phyloP scores from a whole-genome alignment of 805 yeast species.

The Candida odintsovae region DNA sequence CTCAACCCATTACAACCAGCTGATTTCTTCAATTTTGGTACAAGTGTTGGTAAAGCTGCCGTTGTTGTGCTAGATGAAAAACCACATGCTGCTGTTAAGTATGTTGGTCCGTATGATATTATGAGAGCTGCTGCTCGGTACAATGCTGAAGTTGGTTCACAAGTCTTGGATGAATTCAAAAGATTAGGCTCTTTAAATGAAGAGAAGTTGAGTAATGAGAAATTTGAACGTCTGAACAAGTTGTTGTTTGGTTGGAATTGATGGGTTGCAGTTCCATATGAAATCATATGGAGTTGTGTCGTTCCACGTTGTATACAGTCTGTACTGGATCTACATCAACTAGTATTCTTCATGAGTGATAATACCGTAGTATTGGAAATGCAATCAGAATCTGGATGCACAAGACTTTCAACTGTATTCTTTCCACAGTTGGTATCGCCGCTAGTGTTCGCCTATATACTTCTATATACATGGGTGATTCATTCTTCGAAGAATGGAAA shows the following conservation, averaged over 20 bases:
- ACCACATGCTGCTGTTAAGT: slow-evolving; percentile 1
- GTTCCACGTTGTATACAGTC: no score
- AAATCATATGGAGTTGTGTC: background rate
- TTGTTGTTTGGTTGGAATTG: background rate
- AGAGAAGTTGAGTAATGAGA: background rate
- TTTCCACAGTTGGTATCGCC: background rate
- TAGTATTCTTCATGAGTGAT: background rate
- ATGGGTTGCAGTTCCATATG: background rate
- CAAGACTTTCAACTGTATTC: no score
- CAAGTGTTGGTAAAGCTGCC: slow-evolving; percentile 13
- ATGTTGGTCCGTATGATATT: slow-evolving; percentile 4
- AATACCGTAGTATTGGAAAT: background rate
- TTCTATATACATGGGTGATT: background rate
- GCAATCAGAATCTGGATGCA: background rate
- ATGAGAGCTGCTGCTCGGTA: slow-evolving; percentile 6
- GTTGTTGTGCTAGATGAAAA: slow-evolving; percentile 1
- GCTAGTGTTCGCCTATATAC: background rate
- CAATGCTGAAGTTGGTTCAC: background rate
- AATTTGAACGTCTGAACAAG: background rate
- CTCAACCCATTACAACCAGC: slow-evolving; percentile 3
- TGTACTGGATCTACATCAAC: background rate
- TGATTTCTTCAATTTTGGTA: slow-evolving; percentile 8
- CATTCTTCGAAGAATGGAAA: no score
- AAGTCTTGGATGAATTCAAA: background rate
- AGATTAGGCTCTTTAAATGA: background rate